A percentile compares a stretch with the other conserved stretches of the same genome.
These are phyloP conservation scores for Candida silvatica DNA, from an alignment of 805 yeast species.

Conservation along the genomic window DNA sequence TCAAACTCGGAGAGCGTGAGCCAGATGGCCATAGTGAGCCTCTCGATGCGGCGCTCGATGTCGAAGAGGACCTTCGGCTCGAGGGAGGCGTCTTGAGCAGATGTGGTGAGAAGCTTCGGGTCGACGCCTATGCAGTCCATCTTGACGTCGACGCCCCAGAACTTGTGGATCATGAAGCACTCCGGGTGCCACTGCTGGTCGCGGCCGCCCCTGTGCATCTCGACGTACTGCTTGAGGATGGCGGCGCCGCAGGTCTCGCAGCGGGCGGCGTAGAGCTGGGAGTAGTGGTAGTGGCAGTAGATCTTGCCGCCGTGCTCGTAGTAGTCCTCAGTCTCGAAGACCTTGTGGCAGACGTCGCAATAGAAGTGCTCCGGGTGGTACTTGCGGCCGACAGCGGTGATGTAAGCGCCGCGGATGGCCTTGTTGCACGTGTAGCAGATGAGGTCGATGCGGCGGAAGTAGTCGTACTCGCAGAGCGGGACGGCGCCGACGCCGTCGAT, in stretches of 20 bases:
- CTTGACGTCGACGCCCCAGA: slow-evolving; percentile 83
- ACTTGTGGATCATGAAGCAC: slow-evolving; percentile 95
- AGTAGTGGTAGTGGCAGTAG: slow-evolving; percentile 88
- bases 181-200: slow-evolving; percentile 99
- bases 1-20: slow-evolving; percentile 79
- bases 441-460: slow-evolving; percentile 74
- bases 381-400: slow-evolving; percentile 85
- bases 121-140: slow-evolving; percentile 46
- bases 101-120: neutral
- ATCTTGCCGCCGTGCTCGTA: slow-evolving; percentile 78
- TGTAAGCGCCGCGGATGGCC: slow-evolving; percentile 86
- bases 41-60: slow-evolving; percentile 59
- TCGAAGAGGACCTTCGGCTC: slow-evolving; percentile 40
- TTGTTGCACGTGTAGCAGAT: slow-evolving; percentile 81
- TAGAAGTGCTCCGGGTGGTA: slow-evolving; percentile 94
- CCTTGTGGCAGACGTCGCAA: slow-evolving; percentile 77
- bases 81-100: slow-evolving; percentile 22
- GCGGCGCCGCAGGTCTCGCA: slow-evolving; percentile 94
- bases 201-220: slow-evolving; percentile 81
- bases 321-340: slow-evolving; percentile 89
- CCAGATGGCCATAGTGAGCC: slow-evolving; percentile 63
- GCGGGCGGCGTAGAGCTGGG: slow-evolving; percentile 74
- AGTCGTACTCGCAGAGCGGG: slow-evolving; percentile 85
- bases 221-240: slow-evolving; percentile 90
- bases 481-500: slow-evolving; percentile 23